phyloP scores from a whole-genome alignment of 2,329 filamentous ascomycete genomes.

The Pestalotiopsis sp. region DNA sequence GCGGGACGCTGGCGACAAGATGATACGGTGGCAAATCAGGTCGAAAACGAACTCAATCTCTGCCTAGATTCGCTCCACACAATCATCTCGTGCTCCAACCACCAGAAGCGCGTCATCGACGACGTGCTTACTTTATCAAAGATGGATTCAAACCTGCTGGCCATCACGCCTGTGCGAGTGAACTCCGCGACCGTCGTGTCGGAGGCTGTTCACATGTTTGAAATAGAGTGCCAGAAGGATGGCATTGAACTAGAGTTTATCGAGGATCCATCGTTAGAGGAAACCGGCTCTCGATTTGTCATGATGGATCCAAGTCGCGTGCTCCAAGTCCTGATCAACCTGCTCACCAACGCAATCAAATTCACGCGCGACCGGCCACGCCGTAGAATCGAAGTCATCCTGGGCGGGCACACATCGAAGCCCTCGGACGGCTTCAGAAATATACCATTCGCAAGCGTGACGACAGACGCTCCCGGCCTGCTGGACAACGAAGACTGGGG shows the following conservation, averaged over 20 bases:
- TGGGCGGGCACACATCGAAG: conserved; percentile 63
- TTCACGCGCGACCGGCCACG: conserved; percentile 64
- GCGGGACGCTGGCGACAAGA: background rate
- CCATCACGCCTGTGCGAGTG: conserved; percentile 70
- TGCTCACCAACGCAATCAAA: conserved; percentile 70
- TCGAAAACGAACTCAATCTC: conserved; percentile 44
- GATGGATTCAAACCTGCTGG: conserved; percentile 70
- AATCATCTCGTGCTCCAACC: conserved; percentile 77
- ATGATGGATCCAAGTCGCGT: conserved; percentile 76
- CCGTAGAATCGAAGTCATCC: conserved; percentile 62
- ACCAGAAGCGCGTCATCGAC: conserved; percentile 74
- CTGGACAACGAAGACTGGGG: conserved; percentile 69
- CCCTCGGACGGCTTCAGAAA: conserved; percentile 40
- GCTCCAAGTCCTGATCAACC: conserved; percentile 76
- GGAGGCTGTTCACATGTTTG: conserved; percentile 76
- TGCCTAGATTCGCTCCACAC: conserved; percentile 77
- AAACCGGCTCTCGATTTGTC: conserved; percentile 69
- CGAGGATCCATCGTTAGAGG: conserved; percentile 67
- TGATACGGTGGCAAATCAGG: conserved; percentile 31
- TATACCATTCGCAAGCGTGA: conserved; percentile 49
- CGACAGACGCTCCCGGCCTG: conserved; percentile 43
- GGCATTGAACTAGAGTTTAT: conserved; percentile 72
- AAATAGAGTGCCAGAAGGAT: conserved; percentile 72
- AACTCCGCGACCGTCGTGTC: conserved; percentile 70
- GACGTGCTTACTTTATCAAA: conserved; percentile 70